These are phyloP conservation scores for Amanita inopinata DNA, from an alignment of 768 basidiomycete species.

Conservation along the genomic window DNA sequence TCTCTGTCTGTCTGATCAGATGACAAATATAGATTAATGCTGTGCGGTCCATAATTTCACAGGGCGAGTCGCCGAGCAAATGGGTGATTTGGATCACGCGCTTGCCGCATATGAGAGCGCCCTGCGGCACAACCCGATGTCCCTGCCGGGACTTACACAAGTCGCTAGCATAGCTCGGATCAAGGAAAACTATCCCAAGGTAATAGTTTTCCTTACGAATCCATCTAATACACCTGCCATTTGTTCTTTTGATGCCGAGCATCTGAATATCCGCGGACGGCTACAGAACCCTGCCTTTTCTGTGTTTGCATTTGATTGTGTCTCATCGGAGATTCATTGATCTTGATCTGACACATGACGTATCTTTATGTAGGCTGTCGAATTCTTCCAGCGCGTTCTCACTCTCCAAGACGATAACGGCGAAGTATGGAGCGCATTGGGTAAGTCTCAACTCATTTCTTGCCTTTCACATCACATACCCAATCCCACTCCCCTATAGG, in stretches of 20 bases:
- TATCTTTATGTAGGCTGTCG: constrained; percentile 68
- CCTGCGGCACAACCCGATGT: constrained; percentile 89
- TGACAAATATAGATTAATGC: constrained; percentile 11
- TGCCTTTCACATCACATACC: constrained; percentile 9
- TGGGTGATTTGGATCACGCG: constrained; percentile 90
- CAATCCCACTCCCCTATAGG: constrained; percentile 35
- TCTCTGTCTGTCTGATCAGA: constrained; percentile 8
- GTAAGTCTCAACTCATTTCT: constrained; percentile 31
- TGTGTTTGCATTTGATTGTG: constrained; percentile 22
- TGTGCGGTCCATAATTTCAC: constrained; percentile 19
- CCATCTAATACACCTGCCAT: constrained; percentile 12
- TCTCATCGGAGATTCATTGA: constrained; percentile 19
- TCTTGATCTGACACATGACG: constrained; percentile 27
- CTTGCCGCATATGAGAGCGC: constrained; percentile 91
- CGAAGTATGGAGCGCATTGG: constrained; percentile 96
- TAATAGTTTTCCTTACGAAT: constrained; percentile 28
- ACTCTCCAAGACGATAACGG: constrained; percentile 91
- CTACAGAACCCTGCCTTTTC: constrained; percentile 19
- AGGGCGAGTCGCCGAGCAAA: constrained; percentile 94
- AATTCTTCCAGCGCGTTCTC: constrained; percentile 92
- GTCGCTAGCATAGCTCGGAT: constrained; percentile 95
- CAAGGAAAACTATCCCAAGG: constrained; percentile 96
- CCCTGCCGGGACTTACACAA: constrained; percentile 82
- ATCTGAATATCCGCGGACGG: constrained; percentile 28
- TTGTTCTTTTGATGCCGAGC: constrained; percentile 16